phyloP scores from a whole-genome alignment of 208 protist species.

The Leishmania lainsoni region DNA sequence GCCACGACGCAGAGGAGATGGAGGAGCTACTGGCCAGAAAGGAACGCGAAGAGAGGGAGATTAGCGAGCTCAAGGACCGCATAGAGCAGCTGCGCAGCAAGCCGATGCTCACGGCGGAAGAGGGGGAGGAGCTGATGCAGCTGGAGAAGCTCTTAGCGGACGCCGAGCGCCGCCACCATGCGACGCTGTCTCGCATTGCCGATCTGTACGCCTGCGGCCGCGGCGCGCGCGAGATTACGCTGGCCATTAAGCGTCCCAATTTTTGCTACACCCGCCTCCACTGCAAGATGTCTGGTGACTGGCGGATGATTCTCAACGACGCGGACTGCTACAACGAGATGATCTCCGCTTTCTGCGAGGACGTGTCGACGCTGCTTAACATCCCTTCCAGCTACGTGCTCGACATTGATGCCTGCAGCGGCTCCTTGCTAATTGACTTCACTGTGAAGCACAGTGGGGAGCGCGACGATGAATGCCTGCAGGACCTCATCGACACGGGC shows the following conservation, averaged over 20 bases:
- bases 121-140: conserved; percentile 78
- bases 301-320: conserved; percentile 54
- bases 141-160: conserved; percentile 55
- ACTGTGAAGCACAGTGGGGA: conserved; percentile 72
- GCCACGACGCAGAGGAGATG: conserved; percentile 72
- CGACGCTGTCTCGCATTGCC: conserved; percentile 59
- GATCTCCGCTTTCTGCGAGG: conserved; percentile 43
- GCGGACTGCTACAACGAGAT: conserved; percentile 45
- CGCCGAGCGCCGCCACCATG: conserved; percentile 54
- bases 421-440: conserved; percentile 63
- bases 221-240: conserved; percentile 61
- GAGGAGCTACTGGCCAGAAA: conserved; percentile 48
- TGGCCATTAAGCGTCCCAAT: conserved; percentile 37
- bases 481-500: conserved; percentile 62
- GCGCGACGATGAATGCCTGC: conserved; percentile 58
- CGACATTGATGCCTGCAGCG: conserved; percentile 47
- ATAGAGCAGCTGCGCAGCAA: conserved; percentile 58
- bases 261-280: conserved; percentile 64
- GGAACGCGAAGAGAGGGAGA: conserved; percentile 65
- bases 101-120: conserved; percentile 52
- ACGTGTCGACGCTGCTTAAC: conserved; percentile 49
- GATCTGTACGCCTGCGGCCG: conserved; percentile 62
- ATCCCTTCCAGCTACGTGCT: conserved; percentile 48
- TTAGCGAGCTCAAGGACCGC: conserved; percentile 52
- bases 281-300: conserved; percentile 69